phyloP scores from a whole-genome alignment of 2,329 filamentous ascomycete genomes.

The Penicillium italicum region DNA sequence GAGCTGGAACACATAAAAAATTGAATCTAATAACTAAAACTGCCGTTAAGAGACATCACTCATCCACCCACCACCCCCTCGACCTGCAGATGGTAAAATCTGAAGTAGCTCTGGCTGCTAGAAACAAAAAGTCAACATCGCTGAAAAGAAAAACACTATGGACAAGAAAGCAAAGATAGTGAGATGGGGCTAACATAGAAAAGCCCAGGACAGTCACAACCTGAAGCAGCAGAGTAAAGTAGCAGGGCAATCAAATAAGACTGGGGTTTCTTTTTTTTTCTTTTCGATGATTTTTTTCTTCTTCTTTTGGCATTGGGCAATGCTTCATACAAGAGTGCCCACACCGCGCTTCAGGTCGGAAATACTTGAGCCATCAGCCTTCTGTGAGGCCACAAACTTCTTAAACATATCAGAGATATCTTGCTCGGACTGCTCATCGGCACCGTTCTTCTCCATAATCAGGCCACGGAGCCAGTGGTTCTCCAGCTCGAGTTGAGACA shows the following conservation, averaged over 20 bases:
- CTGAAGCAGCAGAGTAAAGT: conserved; percentile 14
- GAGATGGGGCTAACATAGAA: background rate
- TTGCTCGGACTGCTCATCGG: conserved; percentile 44
- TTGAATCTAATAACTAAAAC: conserved; percentile 11
- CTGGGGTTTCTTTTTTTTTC: conserved; percentile 14
- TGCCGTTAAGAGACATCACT: conserved; percentile 18
- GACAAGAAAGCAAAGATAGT: conserved; percentile 19
- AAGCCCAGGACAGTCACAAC: conserved; percentile 3
- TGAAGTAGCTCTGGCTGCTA: conserved; percentile 11
- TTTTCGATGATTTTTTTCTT: conserved; percentile 6
- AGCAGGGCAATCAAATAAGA: conserved; percentile 16
- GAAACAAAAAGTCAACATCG: conserved; percentile 8
- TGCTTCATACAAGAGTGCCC: conserved; percentile 24
- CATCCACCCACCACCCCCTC: conserved; percentile 14
- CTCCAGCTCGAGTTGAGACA: conserved; percentile 72
- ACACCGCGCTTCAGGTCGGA: conserved; percentile 35
- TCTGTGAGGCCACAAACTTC: conserved; percentile 38
- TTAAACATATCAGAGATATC: conserved; percentile 43
- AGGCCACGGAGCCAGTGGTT: conserved; percentile 79
- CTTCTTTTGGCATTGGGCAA: conserved; percentile 10
- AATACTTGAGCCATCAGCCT: conserved; percentile 28
- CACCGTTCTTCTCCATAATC: conserved; percentile 71
- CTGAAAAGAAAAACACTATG: conserved; percentile 18
- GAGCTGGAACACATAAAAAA: background rate
- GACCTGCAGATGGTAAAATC: conserved; percentile 12